Evolutionary conservation across 257 asterid species (phyloP).

Genomic region (Dorcoceras hygrometricum): DNA sequence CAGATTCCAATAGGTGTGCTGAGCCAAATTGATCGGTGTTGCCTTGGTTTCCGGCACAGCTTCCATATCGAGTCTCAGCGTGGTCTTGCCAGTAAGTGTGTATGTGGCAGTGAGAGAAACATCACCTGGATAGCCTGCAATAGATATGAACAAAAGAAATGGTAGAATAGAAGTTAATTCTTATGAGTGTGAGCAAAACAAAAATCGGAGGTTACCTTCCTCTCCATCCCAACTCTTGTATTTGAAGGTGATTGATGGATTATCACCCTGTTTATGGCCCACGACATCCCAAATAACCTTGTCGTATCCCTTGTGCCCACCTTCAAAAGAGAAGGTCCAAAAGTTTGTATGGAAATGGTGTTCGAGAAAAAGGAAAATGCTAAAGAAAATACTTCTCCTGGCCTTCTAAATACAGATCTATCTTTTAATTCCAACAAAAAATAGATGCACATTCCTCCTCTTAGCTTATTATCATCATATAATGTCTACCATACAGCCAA

Average conservation of each 20-base stretch:
- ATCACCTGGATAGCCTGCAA: conserved; percentile 90
- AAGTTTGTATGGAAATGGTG: conserved; percentile 3
- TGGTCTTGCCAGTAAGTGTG: conserved; percentile 64
- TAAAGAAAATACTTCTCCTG: neutral
- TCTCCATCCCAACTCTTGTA: conserved; percentile 85
- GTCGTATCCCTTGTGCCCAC: conserved; percentile 94
- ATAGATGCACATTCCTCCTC: neutral
- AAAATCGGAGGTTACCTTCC: conserved; percentile 55
- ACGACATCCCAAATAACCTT: conserved; percentile 95
- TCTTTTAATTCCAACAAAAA: neutral
- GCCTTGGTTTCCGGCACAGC: conserved; percentile 73
- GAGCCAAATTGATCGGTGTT: conserved; percentile 87
- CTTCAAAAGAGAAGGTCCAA: conserved; percentile 36
- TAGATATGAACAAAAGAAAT: conserved; percentile 20
- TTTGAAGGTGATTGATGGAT: conserved; percentile 82
- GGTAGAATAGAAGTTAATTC: neutral
- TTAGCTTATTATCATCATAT: neutral
- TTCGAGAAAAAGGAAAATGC: neutral
- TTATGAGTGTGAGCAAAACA: neutral
- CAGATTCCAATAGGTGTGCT: conserved; percentile 95
- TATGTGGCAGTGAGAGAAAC: conserved; percentile 70
- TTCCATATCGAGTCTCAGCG: conserved; percentile 94
- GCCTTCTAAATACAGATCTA: neutral
- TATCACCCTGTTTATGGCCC: conserved; percentile 67
- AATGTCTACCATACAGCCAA: neutral